Conservation (phyloP, 768 basidiomycete species). For the Serpula lacrymans region DNA sequence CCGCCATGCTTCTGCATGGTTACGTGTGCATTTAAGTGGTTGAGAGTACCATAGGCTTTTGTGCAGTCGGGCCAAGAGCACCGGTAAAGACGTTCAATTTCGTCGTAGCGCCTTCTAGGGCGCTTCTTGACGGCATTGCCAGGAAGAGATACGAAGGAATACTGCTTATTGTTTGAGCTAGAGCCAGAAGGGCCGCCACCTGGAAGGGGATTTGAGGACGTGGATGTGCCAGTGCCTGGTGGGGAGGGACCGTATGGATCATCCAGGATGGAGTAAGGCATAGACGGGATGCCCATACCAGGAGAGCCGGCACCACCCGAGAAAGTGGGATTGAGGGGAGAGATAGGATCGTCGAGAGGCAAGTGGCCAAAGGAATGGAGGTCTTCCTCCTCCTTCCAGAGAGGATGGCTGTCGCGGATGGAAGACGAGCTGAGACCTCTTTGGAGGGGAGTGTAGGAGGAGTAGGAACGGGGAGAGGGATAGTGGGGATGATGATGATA, state of each 20-base stretch:
- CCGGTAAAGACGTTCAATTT: conserved; percentile 90
- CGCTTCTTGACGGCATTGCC: conserved; percentile 82
- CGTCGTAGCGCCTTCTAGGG: conserved; percentile 84
- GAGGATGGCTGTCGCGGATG: conserved; percentile 40
- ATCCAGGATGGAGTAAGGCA: conserved; percentile 42
- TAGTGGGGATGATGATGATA: conserved; percentile 42
- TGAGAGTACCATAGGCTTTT: conserved; percentile 91
- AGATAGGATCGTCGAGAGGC: conserved; percentile 46
- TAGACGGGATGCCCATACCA: conserved; percentile 26
- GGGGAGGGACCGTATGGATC: conserved; percentile 60
- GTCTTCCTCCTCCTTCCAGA: conserved; percentile 27
- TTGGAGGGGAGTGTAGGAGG: conserved; percentile 40
- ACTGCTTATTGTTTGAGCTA: conserved; percentile 58
- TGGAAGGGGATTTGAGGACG: conserved; percentile 42
- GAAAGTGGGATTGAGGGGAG: conserved; percentile 54
- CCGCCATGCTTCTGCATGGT: conserved; percentile 96
- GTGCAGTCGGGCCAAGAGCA: conserved; percentile 78
- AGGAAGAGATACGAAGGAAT: conserved; percentile 78
- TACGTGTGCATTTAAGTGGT: conserved; percentile 97
- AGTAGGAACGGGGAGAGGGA: conserved; percentile 31
- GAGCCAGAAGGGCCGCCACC: conserved; percentile 23
- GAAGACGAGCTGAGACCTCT: conserved; percentile 44
- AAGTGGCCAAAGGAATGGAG: conserved; percentile 31
- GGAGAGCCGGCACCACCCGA: conserved; percentile 37
- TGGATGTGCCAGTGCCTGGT: conserved; percentile 59